These are phyloP conservation scores for Rhodomyrtus tomentosa DNA, from an alignment of 345 rosid species.

Conservation along the genomic window DNA sequence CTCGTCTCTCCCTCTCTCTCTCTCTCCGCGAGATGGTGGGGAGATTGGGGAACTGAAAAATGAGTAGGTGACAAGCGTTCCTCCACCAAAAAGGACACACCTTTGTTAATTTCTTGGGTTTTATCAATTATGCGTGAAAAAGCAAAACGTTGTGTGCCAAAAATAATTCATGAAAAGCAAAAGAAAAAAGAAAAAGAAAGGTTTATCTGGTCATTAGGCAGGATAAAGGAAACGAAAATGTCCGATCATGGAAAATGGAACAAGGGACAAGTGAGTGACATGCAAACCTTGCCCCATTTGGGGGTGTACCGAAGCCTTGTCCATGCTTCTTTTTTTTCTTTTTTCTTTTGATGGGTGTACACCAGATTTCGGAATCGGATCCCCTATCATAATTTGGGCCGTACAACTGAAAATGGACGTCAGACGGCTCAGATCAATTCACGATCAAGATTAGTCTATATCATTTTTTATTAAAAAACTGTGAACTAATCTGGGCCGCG, in stretches of 20 bases:
- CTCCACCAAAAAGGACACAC: conserved; percentile 40
- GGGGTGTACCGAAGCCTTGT: background rate
- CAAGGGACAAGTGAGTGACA: conserved; percentile 20
- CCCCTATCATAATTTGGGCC: too few species aligned
- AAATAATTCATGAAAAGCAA: background rate
- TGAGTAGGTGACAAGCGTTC: conserved; percentile 99
- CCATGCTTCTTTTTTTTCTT: background rate
- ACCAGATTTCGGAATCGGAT: background rate
- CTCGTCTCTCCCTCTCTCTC: background rate
- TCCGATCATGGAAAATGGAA: conserved; percentile 6
- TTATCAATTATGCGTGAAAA: background rate
- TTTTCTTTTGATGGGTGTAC: background rate
- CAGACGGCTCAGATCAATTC: too few species aligned
- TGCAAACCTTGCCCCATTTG: conserved; percentile 37
- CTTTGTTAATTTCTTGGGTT: background rate
- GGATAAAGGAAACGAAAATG: background rate
- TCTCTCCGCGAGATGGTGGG: conserved; percentile 6
- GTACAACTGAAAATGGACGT: too few species aligned
- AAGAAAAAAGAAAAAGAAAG: background rate
- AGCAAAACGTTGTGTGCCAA: background rate
- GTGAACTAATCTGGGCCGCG: too few species aligned
- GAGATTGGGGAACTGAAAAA: conserved; percentile 43
- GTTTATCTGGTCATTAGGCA: background rate
- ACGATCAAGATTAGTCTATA: too few species aligned
- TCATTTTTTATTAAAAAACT: too few species aligned